Evolutionary conservation across 257 asterid species (phyloP), one percentile per base, ranked within the genome.

Genomic region (Gardenia jasminoides): DNA sequence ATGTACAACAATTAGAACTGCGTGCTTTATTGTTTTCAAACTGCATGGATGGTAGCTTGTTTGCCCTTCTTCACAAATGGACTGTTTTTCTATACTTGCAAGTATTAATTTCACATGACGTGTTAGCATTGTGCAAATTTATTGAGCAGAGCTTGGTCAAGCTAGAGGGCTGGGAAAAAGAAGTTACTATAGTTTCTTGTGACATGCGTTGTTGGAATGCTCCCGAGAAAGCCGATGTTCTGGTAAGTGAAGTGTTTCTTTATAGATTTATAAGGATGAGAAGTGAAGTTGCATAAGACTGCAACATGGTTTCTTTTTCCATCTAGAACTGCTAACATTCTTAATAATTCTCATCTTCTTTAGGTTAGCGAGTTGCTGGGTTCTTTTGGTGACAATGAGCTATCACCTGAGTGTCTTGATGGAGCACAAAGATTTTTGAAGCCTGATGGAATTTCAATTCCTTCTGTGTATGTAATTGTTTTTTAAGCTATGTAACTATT

Each of bases 301-400:
- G 70, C 20, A 20, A 48, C 43, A n/a, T 71, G 41, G 16, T 74
- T 65, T 36, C 70, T 71, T 52, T 67, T 69, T 69, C 64, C n/a
- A 62, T 76, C 58, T 30, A 22, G 77, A 64, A 48, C 74, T 69
- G 20, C 31, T 56, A 9, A 54, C 8, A 66, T 43, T 77, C 2
- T 78, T 72, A 48, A 48, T 43, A 75, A 80, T 76, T 71, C 58
- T 52, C 64, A 58, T 80, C 56, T 80, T 81, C 78, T 81, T 80
- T 83, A 93, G 99, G 99, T 93, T 74, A 93, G 99, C 81, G 98
- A 93, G 84, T 87, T 96, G 88, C 95, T 96, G 82, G 99, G 99
- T 69, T 96, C 99, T 17, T 96, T 96, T 80, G 99, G 97, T 68
- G 99, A 96, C 86, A 96, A 96, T 86, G 99, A 96, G 91, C 95